Evolutionary conservation across 75 land plant species (phyloP).

Genomic region (Pinus tabuliformis): DNA sequence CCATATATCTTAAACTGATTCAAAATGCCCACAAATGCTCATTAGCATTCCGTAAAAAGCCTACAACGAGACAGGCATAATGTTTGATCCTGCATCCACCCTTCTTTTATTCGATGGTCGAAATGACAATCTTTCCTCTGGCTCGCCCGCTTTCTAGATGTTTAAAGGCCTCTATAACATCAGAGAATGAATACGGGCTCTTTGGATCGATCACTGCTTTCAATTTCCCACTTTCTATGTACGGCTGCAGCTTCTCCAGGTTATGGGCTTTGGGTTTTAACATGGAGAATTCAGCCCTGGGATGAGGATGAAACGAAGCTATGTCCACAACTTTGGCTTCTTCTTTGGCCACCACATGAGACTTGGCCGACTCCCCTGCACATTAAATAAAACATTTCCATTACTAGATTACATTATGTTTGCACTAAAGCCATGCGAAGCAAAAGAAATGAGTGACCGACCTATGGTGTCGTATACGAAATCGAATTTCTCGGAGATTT

Average conservation of each 20-base stretch:
- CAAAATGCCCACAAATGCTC: too few relatives aligned
- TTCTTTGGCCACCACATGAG: constrained; percentile 45
- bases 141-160: constrained; percentile 46
- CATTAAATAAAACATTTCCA: neutral
- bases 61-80: too few relatives aligned
- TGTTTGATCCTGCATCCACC: too few relatives aligned
- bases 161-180: constrained; percentile 39
- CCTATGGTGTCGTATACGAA: constrained; percentile 54
- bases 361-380: constrained; percentile 39
- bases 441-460: constrained; percentile 4
- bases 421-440: neutral
- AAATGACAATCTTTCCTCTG: constrained; percentile 50
- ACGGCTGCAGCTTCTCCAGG: constrained; percentile 34
- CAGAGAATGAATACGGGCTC: constrained; percentile 37
- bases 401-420: neutral
- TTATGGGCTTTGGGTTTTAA: constrained; percentile 21
- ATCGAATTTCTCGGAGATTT: constrained; percentile 45
- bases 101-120: constrained; percentile 6
- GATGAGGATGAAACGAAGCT: constrained; percentile 28
- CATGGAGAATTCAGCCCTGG: constrained; percentile 22
- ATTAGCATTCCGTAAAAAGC: too few relatives aligned
- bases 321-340: constrained; percentile 35
- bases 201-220: constrained; percentile 50
- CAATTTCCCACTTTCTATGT: constrained; percentile 35
- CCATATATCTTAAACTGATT: too few relatives aligned